A percentile compares a stretch with the other conserved stretches of the same genome.
phyloP scores from a whole-genome alignment of 176 grass and related monocot genomes.

The Zoysia japonica region DNA sequence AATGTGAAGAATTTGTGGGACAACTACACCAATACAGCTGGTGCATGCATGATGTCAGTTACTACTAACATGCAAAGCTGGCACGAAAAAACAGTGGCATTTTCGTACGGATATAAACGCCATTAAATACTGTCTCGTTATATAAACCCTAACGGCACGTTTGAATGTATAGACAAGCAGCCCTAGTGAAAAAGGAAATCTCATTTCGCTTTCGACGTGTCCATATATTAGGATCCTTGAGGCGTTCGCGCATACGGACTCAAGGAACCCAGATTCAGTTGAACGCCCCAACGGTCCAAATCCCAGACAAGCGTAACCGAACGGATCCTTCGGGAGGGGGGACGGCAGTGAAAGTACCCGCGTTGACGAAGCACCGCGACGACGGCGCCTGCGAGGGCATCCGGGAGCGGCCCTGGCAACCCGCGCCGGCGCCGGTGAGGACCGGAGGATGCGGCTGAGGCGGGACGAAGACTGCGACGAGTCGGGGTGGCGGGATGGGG shows the following conservation, averaged over 20 bases:
- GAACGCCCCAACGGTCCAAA: constrained; percentile 30
- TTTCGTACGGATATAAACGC: background rate
- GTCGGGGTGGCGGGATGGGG: background rate
- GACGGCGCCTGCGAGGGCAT: background rate
- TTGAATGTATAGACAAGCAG: constrained; percentile 21
- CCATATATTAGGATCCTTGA: background rate
- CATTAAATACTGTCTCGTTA: constrained; percentile 14
- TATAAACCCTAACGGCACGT: constrained; percentile 40
- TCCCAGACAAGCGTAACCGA: background rate
- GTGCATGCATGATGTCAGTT: background rate
- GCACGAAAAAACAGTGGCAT: constrained; percentile 14
- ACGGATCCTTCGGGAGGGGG: constrained; percentile 9
- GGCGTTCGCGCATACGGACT: background rate
- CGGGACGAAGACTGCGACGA: background rate
- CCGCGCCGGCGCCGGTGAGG: background rate
- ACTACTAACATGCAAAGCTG: background rate
- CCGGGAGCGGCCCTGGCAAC: background rate
- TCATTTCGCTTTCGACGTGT: background rate
- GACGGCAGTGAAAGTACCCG: constrained; percentile 19
- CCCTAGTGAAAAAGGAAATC: background rate
- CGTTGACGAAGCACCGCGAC: constrained; percentile 1
- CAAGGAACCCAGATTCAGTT: constrained; percentile 24
- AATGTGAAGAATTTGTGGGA: background rate
- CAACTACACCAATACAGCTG: background rate
- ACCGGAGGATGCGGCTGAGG: background rate